These are phyloP conservation scores for Epichloe glyceriae DNA, from an alignment of 2,329 filamentous ascomycete genomes.

Conservation along the genomic window DNA sequence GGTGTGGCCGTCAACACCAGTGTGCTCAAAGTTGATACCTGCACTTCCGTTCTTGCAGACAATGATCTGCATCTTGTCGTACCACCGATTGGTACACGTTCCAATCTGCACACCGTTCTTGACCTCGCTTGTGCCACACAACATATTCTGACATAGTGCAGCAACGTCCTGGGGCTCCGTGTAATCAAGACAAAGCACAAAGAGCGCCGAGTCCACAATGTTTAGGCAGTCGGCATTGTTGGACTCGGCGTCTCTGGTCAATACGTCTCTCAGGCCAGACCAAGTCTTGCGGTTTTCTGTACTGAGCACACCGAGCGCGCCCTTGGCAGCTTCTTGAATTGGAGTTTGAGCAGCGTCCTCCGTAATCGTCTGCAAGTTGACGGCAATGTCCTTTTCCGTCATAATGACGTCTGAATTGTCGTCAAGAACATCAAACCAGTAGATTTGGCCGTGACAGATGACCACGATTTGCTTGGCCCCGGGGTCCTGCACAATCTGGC, in stretches of 20 bases:
- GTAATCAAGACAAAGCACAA: conserved; percentile 85
- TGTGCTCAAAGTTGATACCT: conserved; percentile 98
- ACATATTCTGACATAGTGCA: conserved; percentile 94
- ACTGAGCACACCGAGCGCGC: conserved; percentile 81
- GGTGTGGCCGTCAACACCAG: conserved; percentile 92
- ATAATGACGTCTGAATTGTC: conserved; percentile 92
- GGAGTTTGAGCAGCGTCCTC: conserved; percentile 83
- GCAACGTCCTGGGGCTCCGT: conserved; percentile 70
- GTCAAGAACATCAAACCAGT: conserved; percentile 97
- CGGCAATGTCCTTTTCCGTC: conserved; percentile 83
- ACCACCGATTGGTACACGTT: conserved; percentile 97
- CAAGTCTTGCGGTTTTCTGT: conserved; percentile 95
- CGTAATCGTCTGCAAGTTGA: conserved; percentile 85
- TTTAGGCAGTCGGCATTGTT: conserved; percentile 95
- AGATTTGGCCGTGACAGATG: conserved; percentile 88
- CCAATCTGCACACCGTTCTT: conserved; percentile 91
- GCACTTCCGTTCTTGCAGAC: conserved; percentile 98
- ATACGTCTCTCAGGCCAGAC: conserved; percentile 79
- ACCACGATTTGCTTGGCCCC: conserved; percentile 89
- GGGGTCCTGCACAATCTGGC: conserved; percentile 89
- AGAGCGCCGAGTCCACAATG: conserved; percentile 88
- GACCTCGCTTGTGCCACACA: conserved; percentile 86
- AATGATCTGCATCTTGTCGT: conserved; percentile 97
- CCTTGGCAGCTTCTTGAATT: conserved; percentile 90
- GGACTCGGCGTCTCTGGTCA: conserved; percentile 73